Conservation (phyloP, 148 eudicot genomes). For the Silene latifolia region DNA sequence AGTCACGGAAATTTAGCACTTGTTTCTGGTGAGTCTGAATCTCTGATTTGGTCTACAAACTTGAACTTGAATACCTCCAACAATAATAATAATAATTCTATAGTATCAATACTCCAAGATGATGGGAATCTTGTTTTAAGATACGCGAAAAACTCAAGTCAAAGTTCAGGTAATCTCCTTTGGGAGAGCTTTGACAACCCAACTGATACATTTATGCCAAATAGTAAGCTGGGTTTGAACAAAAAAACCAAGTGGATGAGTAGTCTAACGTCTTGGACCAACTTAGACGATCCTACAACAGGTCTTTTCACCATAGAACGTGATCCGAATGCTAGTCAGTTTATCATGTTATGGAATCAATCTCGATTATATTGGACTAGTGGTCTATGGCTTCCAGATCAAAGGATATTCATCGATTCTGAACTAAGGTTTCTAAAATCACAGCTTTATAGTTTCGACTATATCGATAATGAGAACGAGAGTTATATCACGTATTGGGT, state of each 20-base stretch:
- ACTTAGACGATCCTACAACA: constrained; percentile 34
- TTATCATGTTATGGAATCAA: constrained; percentile 35
- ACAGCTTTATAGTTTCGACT: constrained; percentile 42
- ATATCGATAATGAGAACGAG: constrained; percentile 40
- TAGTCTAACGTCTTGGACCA: constrained; percentile 43
- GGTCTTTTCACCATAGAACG: constrained; percentile 31
- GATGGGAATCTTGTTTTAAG: constrained; percentile 50
- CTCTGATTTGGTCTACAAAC: constrained; percentile 42
- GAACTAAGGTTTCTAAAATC: constrained; percentile 33
- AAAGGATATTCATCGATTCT: constrained; percentile 36
- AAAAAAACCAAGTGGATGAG: constrained; percentile 22
- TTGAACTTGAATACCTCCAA: constrained; percentile 16
- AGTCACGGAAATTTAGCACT: constrained; percentile 45
- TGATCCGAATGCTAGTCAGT: constrained; percentile 34
- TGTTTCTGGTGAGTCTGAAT: constrained; percentile 17
- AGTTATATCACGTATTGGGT: constrained; percentile 47
- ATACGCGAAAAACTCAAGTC: constrained; percentile 21
- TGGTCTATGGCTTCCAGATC: constrained; percentile 31
- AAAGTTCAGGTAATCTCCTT: constrained; percentile 21
- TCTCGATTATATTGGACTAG: constrained; percentile 33
- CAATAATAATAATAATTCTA: background rate
- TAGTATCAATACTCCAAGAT: constrained; percentile 36
- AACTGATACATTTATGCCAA: constrained; percentile 37
- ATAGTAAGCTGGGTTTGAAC: constrained; percentile 29
- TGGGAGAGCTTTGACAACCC: constrained; percentile 53